Base-by-base conservation (phyloP, 768 basidiomycete genomes). In the Chalciporus chontae region DNA sequence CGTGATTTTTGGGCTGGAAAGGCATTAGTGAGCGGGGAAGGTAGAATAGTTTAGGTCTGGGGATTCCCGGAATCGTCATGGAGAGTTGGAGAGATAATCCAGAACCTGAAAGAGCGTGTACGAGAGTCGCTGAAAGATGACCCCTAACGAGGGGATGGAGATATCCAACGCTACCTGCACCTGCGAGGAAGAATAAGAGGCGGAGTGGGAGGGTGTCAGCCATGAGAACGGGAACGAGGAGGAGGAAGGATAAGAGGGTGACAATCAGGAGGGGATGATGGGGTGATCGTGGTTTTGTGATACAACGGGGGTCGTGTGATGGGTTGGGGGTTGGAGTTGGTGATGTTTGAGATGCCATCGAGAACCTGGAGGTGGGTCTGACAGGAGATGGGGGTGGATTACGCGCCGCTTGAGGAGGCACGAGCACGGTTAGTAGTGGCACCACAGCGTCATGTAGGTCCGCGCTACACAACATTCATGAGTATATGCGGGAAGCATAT, bases 361-460 rank as follows among this genome's bases (percentile, higher is more conserved):
- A 68, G 34, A 45, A 84, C 70, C 0, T 78, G 5, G 18, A 66
- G 0, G 34, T 79, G 45, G 11, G 76, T 51, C 26, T 81, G 66
- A 38, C 79, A 42, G 1, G 77, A 70, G 49, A 86, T 72, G 61
- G 81, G 78, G n/a, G n/a, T n/a, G n/a, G n/a, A n/a, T 5, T 77
- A 75, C 0, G 81, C 75, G 11, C 67, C 57, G 51, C 24, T 10
- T 40, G 84, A 74, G 24, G 73, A 71, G 47, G 85, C 63, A 55
- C 81, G 73, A 65, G 34, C 9, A 60, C 37, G 21, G 45, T 74
- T 69, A 14, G 60, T 53, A 79, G 64, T 0, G 85, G 82, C 19
- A 79, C 68, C 13, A 78, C 55, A 1, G 74, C 52, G 48, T 85
- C 82, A 43, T 86, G 72, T 0, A 68, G 58, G 56, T 91, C 90